phyloP scores from a whole-genome alignment of 2,329 filamentous ascomycete genomes.

The Aspergillus sp. region DNA sequence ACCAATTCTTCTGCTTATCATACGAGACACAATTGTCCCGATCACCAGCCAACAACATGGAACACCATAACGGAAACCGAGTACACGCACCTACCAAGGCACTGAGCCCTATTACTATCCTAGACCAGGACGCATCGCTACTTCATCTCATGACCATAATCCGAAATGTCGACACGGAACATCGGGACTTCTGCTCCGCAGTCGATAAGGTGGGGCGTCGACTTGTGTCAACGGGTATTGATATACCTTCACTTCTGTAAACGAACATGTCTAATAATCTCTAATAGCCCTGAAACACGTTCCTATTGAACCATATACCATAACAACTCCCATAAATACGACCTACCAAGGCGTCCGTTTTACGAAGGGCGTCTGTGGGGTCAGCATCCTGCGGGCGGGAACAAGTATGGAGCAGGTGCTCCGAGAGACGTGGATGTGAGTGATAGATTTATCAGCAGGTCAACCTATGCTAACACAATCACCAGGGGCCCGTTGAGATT shows the following conservation, averaged over 20 bases:
- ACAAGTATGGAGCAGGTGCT: conserved; percentile 31
- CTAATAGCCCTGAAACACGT: conserved; percentile 17
- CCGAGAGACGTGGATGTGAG: conserved; percentile 26
- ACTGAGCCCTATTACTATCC: conserved; percentile 4
- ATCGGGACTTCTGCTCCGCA: conserved; percentile 9
- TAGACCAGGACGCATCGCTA: conserved; percentile 12
- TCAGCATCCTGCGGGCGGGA: conserved; percentile 33
- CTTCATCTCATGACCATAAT: conserved; percentile 18
- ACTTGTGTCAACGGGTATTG: conserved; percentile 12
- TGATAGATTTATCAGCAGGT: not conserved
- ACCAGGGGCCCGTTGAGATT: conserved; percentile 27
- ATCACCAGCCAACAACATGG: not conserved
- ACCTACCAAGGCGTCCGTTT: conserved; percentile 14
- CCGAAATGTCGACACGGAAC: conserved; percentile 11
- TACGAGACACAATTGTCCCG: no score
- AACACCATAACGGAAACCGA: not conserved
- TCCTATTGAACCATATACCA: conserved; percentile 8
- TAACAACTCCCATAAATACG: conserved; percentile 14
- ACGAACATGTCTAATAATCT: not conserved
- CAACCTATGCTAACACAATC: not conserved
- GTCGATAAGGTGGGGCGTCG: conserved; percentile 11
- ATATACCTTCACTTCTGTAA: not conserved
- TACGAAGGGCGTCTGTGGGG: conserved; percentile 26
- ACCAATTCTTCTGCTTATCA: no score
- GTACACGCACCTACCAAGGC: not conserved